These are phyloP conservation scores for Lithohypha guttulata DNA, from an alignment of 2,329 filamentous ascomycete genomes.

Conservation along the genomic window DNA sequence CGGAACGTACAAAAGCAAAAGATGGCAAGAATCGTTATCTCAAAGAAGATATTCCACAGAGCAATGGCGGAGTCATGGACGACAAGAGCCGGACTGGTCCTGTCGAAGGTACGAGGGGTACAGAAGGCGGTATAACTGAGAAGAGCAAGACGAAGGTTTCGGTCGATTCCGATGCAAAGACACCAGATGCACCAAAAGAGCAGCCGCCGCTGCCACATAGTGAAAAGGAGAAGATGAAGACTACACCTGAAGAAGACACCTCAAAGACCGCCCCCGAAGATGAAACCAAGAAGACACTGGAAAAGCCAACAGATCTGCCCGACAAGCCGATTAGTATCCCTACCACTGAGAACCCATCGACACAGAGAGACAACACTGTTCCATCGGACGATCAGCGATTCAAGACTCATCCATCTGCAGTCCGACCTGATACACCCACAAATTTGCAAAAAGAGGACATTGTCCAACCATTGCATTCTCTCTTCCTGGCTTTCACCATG, in stretches of 20 bases:
- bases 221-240: constrained; percentile 58
- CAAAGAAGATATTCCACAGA: constrained; percentile 38
- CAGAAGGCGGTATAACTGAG: constrained; percentile 77
- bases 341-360: constrained; percentile 53
- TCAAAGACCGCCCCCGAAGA: constrained; percentile 15
- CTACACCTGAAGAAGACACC: constrained; percentile 28
- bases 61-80: constrained; percentile 79
- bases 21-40: constrained; percentile 28
- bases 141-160: constrained; percentile 43
- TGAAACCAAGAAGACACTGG: constrained; percentile 35
- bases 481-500: constrained; percentile 88
- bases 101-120: constrained; percentile 78
- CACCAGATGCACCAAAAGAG: constrained; percentile 75
- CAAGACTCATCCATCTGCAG: constrained; percentile 23
- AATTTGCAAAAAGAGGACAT: constrained; percentile 28
- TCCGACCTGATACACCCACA: constrained; percentile 23
- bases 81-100: constrained; percentile 66
- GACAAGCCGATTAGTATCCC: constrained; percentile 65
- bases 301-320: constrained; percentile 77
- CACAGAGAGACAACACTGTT: constrained; percentile 54
- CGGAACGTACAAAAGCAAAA: constrained; percentile 17
- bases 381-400: constrained; percentile 23
- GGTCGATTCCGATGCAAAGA: constrained; percentile 37
- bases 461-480: constrained; percentile 76
- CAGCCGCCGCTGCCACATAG: constrained; percentile 70